A percentile compares a stretch with the other conserved stretches of the same genome.
These are phyloP conservation scores for Arachis hypogaea DNA, from an alignment of 306 rosid species.

Conservation along the genomic window DNA sequence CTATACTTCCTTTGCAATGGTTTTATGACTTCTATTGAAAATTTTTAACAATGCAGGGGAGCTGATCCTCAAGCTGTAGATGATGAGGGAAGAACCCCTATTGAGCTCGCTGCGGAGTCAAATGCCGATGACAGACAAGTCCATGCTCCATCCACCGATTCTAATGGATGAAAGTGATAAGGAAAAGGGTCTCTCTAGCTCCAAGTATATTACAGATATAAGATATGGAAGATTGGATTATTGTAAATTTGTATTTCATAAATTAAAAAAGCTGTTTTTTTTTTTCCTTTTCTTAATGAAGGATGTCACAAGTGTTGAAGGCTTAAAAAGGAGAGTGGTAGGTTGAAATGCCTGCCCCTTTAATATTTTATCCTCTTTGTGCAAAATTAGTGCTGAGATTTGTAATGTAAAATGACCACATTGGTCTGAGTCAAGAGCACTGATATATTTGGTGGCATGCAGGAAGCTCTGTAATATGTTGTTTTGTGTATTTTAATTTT, in stretches of 20 bases:
- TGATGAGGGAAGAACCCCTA: constrained; percentile 83
- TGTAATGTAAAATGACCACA: constrained; percentile 64
- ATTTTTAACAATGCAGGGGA: constrained; percentile 65
- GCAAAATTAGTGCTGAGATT: constrained; percentile 47
- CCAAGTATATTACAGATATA: constrained; percentile 47
- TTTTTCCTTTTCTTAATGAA: constrained; percentile 39
- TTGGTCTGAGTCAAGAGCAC: constrained; percentile 55
- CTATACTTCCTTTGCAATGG: constrained; percentile 5
- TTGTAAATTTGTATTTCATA: constrained; percentile 71
- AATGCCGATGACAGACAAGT: constrained; percentile 68
- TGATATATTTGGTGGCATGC: constrained; percentile 43
- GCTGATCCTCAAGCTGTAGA: constrained; percentile 85
- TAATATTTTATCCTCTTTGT: constrained; percentile 38
- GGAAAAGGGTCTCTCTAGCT: constrained; percentile 28
- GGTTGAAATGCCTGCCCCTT: constrained; percentile 73
- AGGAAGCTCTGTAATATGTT: constrained; percentile 52
- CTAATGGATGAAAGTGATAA: constrained; percentile 62
- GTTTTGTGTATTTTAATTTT: constrained; percentile 55
- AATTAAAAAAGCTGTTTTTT: constrained; percentile 59
- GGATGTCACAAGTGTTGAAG: constrained; percentile 49
- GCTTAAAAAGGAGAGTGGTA: constrained; percentile 61
- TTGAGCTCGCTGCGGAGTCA: constrained; percentile 70
- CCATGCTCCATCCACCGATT: constrained; percentile 61
- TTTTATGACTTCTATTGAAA: constrained; percentile 33
- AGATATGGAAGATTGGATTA: constrained; percentile 57